Conservation (phyloP, 257 asterid species). For the Solanum bukasovii region DNA sequence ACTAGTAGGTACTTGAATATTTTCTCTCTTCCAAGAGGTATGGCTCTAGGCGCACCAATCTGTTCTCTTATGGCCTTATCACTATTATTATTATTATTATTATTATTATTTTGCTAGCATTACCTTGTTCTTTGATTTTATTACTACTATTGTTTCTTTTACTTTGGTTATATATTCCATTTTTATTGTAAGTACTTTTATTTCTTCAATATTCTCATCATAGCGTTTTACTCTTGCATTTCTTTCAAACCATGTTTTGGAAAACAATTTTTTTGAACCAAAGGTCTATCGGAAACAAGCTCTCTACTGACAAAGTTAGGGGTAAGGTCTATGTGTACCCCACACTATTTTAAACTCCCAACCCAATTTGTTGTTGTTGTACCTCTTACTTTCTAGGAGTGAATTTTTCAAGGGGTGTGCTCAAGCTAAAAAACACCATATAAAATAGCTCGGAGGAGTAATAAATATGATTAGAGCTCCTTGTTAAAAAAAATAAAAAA, state of each 20-base stretch:
- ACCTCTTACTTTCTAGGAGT: neutral
- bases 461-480: neutral
- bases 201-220: neutral
- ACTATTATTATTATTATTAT: neutral
- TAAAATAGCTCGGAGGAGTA: neutral
- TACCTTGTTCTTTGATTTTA: neutral
- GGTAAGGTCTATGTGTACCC: neutral
- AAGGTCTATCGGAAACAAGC: neutral
- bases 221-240: neutral
- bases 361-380: neutral
- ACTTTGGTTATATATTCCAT: neutral
- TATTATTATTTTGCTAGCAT: neutral
- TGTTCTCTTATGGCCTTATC: neutral
- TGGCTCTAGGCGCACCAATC: neutral
- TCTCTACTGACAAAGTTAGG: neutral
- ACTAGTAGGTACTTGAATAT: neutral
- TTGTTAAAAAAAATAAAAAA: neutral
- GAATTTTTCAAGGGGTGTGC: neutral
- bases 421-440: neutral
- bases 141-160: neutral
- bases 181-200: neutral
- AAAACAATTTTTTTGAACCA: neutral
- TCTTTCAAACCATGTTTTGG: neutral
- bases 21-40: neutral
- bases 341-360: neutral